Percentiles rank a stretch among this genome's conserved stretches.
Conservation (phyloP, 2,329 filamentous ascomycete genomes). For the Xylaria sp. region DNA sequence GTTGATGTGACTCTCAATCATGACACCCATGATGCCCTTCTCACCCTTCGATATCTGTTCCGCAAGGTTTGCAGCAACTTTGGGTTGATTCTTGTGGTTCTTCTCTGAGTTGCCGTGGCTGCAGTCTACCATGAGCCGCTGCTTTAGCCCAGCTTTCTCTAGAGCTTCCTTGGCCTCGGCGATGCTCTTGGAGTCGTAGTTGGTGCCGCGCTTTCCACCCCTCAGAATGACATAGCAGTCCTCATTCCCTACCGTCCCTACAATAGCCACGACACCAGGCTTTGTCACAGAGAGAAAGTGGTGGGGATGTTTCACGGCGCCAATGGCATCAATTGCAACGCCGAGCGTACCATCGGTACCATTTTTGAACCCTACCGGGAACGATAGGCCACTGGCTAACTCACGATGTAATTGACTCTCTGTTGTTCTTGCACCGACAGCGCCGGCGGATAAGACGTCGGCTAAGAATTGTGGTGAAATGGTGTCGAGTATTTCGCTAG, state of each 20-base stretch:
- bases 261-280: conserved; percentile 93
- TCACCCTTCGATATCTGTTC: conserved; percentile 89
- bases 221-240: conserved; percentile 97
- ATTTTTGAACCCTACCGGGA: conserved; percentile 99
- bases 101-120: conserved; percentile 96
- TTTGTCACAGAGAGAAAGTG: conserved; percentile 98
- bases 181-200: conserved; percentile 89
- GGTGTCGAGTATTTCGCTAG: conserved; percentile 97
- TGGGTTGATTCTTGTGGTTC: conserved; percentile 96
- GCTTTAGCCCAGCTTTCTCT: conserved; percentile 75
- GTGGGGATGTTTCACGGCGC: conserved; percentile 89
- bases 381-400: conserved; percentile 90
- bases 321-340: conserved; percentile 95
- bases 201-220: conserved; percentile 91
- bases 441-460: conserved; percentile 89
- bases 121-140: conserved; percentile 96
- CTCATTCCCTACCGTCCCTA: conserved; percentile 92
- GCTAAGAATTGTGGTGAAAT: conserved; percentile 97
- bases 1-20: conserved; percentile 98
- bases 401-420: conserved; percentile 97
- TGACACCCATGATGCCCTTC: conserved; percentile 91
- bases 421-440: conserved; percentile 94
- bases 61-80: conserved; percentile 84
- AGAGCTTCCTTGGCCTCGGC: conserved; percentile 84
- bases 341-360: conserved; percentile 91